A percentile compares a stretch with the other conserved stretches of the same genome.
Evolutionary conservation across 352 stramenopile species (phyloP).

Genomic region (Thraustochytrium striatum): DNA sequence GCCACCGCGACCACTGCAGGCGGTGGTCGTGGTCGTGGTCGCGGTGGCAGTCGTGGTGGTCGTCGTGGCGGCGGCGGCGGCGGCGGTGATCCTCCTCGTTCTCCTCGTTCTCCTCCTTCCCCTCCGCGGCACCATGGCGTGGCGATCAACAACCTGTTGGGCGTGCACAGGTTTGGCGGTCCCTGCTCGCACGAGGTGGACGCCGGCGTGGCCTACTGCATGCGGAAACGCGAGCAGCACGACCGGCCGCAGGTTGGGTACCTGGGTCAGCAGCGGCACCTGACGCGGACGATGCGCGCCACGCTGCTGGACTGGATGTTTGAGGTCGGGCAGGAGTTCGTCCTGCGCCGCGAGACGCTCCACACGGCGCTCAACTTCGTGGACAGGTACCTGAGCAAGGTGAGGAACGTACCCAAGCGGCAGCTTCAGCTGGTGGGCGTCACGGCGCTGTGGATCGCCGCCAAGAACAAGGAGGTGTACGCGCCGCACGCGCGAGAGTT

Average conservation of each 20-base stretch:
- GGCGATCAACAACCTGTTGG: neutral
- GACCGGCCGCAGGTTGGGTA: conserved; percentile 14
- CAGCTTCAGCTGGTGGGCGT: conserved; percentile 37
- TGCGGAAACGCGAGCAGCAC: conserved; percentile 35
- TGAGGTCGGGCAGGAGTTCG: conserved; percentile 39
- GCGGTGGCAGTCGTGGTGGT: no score
- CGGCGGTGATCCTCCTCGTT: no score
- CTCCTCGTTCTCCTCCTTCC: no score
- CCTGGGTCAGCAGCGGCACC: neutral
- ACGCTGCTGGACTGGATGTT: conserved; percentile 48
- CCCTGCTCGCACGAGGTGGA: neutral
- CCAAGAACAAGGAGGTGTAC: conserved; percentile 43
- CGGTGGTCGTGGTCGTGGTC: no score
- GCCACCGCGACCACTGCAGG: no score
- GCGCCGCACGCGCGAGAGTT: conserved; percentile 7
- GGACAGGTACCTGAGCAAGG: conserved; percentile 70
- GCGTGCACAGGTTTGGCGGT: neutral
- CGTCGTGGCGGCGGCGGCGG: no score
- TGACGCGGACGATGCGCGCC: conserved; percentile 16
- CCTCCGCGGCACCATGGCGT: no score
- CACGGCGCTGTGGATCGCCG: conserved; percentile 36
- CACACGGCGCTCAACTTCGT: conserved; percentile 61
- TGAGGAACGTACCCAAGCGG: conserved; percentile 49
- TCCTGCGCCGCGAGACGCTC: conserved; percentile 28
- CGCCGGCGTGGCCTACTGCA: conserved; percentile 1